Base-by-base conservation (phyloP, 2,329 filamentous ascomycete genomes). In the Fusarium guadeloupense region DNA sequence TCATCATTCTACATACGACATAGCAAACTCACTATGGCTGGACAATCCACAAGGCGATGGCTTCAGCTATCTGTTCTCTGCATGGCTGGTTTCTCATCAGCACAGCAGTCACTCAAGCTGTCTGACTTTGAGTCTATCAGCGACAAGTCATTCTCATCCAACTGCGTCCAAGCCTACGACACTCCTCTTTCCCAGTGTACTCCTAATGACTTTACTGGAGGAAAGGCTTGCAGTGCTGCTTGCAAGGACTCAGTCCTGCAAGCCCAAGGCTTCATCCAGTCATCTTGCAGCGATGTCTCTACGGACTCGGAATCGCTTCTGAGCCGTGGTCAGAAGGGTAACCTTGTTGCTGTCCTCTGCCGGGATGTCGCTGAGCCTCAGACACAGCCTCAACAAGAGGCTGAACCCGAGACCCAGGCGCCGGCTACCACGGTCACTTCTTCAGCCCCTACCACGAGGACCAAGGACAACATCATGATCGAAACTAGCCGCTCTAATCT, bases 101-200 rank as follows among this genome's bases (percentile, higher is more conserved):
- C 55, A 37, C n/a, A 39, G 49, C n/a, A n/a, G n/a, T 61, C 59
- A 2, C 45, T 73, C n/a, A 69, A 65, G 5, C 72, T 82, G 23
- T 74, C 77, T 39, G 74, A 74, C 62, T 77, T 82, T 50, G 72
- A 81, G 49, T 68, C 74, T 35, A 72, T 82, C 49, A 68, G 72
- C n/a, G 69, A 74, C 10, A 57, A 72, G n/a, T 66, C 72, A 5
- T 69, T 77, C 9, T 73, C 78, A 1, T 49, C 76, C 30, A 63
- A 61, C 35, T 82, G 80, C 62, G 68, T 75, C 13, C 63, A 74
- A 31, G 78, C 76, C 28, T 82, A 82, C 69, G 77, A 78, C 61
- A 69, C 71, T 6, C 74, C 74, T 6, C 74, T 82, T 21, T 35
- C 50, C n/a, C 72, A 73, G 43, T 82, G 80, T 66, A 52, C 45